Evolutionary conservation across 257 asterid genomes (phyloP).

Genomic region (Solanum etuberosum): DNA sequence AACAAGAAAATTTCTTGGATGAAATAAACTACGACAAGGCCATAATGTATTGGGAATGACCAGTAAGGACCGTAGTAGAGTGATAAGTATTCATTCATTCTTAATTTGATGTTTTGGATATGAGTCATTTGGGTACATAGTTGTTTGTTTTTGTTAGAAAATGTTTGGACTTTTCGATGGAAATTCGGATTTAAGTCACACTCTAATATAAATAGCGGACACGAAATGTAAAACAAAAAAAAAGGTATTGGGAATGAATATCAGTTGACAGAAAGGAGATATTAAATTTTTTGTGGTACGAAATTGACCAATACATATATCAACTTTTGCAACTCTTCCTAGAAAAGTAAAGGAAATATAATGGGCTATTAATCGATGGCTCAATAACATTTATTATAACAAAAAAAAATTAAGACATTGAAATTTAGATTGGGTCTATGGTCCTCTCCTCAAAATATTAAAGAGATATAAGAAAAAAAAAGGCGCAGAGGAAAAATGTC

Average conservation of each 20-base stretch:
- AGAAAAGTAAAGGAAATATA: background rate
- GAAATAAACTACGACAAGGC: background rate
- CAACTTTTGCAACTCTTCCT: background rate
- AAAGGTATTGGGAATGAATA: background rate
- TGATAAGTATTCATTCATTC: too few relatives aligned
- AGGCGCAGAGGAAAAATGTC: background rate
- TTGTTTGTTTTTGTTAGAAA: too few relatives aligned
- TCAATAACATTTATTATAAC: background rate
- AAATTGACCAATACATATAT: background rate
- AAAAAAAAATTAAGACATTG: background rate
- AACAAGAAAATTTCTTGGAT: background rate
- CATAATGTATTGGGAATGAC: background rate
- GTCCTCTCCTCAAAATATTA: background rate
- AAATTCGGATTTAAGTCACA: accelerated
- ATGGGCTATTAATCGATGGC: background rate
- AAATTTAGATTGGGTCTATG: background rate
- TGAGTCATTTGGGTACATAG: too few relatives aligned
- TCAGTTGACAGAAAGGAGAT: background rate
- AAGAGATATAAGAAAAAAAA: background rate
- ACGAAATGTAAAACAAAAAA: too few relatives aligned
- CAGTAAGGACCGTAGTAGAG: accelerated
- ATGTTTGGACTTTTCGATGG: accelerated
- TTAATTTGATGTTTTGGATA: too few relatives aligned
- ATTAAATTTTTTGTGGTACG: background rate
- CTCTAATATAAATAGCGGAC: accelerated